Percentiles rank a stretch among this genome's conserved stretches.
Evolutionary conservation across 1,284 basidiomycete species (phyloP).

Genomic region (Limonomyces culmigenus): DNA sequence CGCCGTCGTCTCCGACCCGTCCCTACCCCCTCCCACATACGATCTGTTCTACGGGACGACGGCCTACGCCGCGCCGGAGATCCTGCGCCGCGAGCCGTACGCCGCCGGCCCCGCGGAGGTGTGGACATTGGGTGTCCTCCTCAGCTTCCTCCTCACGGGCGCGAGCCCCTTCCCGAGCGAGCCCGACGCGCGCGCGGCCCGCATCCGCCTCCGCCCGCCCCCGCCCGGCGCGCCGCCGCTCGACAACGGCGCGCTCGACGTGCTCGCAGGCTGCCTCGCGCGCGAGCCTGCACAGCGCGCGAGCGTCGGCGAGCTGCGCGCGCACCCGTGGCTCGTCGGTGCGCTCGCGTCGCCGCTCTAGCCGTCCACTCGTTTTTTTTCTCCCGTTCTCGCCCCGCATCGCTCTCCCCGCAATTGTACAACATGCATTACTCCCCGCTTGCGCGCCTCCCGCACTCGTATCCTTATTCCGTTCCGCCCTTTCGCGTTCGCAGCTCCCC

Average conservation of each 20-base stretch:
- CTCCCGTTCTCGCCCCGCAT: background rate
- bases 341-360: constrained; percentile 8
- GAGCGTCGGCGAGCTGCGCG: too few species aligned
- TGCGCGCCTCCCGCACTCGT: too few species aligned
- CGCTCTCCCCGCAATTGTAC: background rate
- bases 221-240: constrained; percentile 9
- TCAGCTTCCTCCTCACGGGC: constrained; percentile 76
- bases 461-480: too few species aligned
- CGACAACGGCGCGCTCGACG: constrained; percentile 59
- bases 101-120: constrained; percentile 72
- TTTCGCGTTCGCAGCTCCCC: too few species aligned
- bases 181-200: too few species aligned
- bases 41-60: constrained; percentile 70
- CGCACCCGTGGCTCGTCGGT: too few species aligned
- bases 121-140: constrained; percentile 84
- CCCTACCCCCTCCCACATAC: constrained; percentile 49
- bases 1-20: constrained; percentile 61
- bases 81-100: constrained; percentile 59
- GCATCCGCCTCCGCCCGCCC: constrained; percentile 24
- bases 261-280: too few species aligned
- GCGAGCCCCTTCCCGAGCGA: constrained; percentile 71
- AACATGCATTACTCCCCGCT: too few species aligned
- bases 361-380: too few species aligned
- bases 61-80: constrained; percentile 69
- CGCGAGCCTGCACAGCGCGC: too few species aligned